These are phyloP conservation scores for Kalmusia sp. DNA, from an alignment of 2,329 filamentous ascomycete species.

Conservation along the genomic window DNA sequence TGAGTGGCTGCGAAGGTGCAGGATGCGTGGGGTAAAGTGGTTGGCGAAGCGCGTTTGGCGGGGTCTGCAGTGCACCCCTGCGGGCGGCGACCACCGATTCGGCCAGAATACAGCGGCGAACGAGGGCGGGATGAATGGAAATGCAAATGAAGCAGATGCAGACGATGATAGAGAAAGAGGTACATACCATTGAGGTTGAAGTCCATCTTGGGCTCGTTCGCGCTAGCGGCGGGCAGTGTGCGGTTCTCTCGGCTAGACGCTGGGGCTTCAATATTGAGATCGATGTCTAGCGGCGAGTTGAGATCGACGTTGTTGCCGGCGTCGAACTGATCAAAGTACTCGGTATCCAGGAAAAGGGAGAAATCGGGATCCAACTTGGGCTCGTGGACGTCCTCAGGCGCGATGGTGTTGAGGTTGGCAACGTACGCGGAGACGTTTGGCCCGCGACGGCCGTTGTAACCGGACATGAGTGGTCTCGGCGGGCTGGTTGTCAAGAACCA, in stretches of 20 bases:
- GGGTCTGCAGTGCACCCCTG: slow-evolving; percentile 31
- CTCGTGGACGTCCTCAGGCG: slow-evolving; percentile 41
- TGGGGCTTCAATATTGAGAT: slow-evolving; percentile 37
- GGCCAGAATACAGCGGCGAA: slow-evolving; percentile 21
- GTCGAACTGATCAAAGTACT: slow-evolving; percentile 73
- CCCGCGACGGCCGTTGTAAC: slow-evolving; percentile 76
- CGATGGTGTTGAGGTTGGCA: slow-evolving; percentile 78
- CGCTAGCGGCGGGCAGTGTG: slow-evolving; percentile 4
- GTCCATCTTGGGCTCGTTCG: slow-evolving; percentile 39
- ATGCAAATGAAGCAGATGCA: slow-evolving; percentile 11
- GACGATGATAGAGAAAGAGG: slow-evolving; percentile 13
- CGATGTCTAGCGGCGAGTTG: slow-evolving; percentile 32
- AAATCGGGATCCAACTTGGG: slow-evolving; percentile 53
- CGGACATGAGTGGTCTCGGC: slow-evolving; percentile 63
- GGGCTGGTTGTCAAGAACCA: too few relatives aligned
- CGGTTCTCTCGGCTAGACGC: background rate
- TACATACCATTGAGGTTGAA: slow-evolving; percentile 45
- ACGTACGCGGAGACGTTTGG: slow-evolving; percentile 92
- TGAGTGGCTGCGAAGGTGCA: slow-evolving; percentile 32
- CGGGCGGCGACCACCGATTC: slow-evolving; percentile 24
- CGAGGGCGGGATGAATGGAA: slow-evolving; percentile 18
- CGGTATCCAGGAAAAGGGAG: slow-evolving; percentile 62
- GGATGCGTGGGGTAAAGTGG: slow-evolving; percentile 36
- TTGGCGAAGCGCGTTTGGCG: slow-evolving; percentile 33
- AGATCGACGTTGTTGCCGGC: slow-evolving; percentile 33